These are phyloP conservation scores for Phytopythium chamaehyphon DNA, from an alignment of 352 stramenopile species.

Conservation along the genomic window DNA sequence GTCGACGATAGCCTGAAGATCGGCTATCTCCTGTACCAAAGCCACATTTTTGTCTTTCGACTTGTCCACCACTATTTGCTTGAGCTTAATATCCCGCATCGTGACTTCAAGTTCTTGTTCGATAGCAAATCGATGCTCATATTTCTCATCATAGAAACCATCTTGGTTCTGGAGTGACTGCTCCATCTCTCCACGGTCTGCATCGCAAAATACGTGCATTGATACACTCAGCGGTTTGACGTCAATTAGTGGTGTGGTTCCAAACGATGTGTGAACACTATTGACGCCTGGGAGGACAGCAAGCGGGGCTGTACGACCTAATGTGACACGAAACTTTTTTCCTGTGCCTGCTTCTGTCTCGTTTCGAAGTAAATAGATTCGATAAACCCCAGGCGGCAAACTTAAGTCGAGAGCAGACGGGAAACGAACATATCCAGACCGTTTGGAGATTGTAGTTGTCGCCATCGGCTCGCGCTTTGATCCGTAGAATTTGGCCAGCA, in stretches of 20 bases:
- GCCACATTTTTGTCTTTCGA: conserved; percentile 16
- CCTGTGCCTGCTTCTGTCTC: conserved; percentile 12
- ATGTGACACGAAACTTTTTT: conserved; percentile 23
- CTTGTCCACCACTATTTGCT: conserved; percentile 4
- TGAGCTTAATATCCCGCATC: conserved; percentile 13
- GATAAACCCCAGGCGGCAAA: conserved; percentile 39
- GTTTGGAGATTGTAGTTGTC: conserved; percentile 15
- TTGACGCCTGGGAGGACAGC: conserved; percentile 43
- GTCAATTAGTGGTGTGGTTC: conserved; percentile 52
- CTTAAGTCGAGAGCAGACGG: conserved; percentile 40
- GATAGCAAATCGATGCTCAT: conserved; percentile 14
- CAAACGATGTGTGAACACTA: conserved; percentile 51
- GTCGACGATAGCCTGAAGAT: conserved; percentile 8
- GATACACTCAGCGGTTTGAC: conserved; percentile 37
- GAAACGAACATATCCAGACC: conserved; percentile 16
- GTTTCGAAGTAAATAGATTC: conserved; percentile 43
- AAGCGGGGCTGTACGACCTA: conserved; percentile 24
- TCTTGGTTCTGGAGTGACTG: conserved; percentile 13
- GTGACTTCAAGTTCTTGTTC: conserved; percentile 40
- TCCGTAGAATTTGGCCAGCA: conserved; percentile 25
- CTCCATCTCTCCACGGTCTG: conserved; percentile 14
- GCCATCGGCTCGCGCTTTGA: conserved; percentile 12
- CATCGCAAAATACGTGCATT: conserved; percentile 26
- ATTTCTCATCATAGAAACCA: conserved; percentile 20
- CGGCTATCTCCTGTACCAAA: conserved; percentile 14